Percentiles rank a stretch among this genome's conserved stretches.
These are phyloP conservation scores for Omphalea diandra DNA, from an alignment of 441 rosid genomes.

Conservation along the genomic window DNA sequence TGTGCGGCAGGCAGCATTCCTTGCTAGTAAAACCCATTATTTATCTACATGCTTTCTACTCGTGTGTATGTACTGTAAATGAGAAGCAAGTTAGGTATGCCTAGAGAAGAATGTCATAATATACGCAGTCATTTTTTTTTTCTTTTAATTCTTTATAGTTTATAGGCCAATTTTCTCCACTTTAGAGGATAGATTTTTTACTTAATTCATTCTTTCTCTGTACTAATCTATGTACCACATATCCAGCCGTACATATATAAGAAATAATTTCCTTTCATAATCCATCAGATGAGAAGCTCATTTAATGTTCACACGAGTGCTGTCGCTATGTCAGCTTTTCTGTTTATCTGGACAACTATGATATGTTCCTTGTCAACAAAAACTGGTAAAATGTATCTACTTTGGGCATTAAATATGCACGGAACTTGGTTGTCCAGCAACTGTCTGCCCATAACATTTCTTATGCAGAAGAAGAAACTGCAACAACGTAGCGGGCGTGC, in stretches of 20 bases:
- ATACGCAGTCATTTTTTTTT: constrained; percentile 25
- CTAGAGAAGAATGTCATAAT: constrained; percentile 10
- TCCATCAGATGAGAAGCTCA: not conserved
- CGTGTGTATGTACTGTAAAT: constrained; percentile 26
- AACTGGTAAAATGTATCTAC: not conserved
- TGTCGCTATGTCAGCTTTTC: not conserved
- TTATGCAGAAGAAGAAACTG: too few relatives aligned
- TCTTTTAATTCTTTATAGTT: constrained; percentile 32
- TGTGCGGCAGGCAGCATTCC: constrained; percentile 1
- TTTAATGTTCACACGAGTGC: not conserved
- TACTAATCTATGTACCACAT: constrained; percentile 13
- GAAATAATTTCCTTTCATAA: not conserved
- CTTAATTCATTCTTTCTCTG: constrained; percentile 25
- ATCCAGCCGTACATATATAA: constrained; percentile 17
- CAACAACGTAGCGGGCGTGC: too few relatives aligned
- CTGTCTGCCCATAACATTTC: too few relatives aligned
- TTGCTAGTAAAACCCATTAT: constrained; percentile 1
- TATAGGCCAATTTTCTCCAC: constrained; percentile 4
- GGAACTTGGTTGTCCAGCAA: too few relatives aligned
- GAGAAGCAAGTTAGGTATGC: constrained; percentile 20
- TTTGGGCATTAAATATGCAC: not conserved
- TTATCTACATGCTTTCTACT: not conserved
- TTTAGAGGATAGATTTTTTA: constrained; percentile 4
- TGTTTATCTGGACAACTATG: not conserved
- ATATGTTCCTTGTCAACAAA: not conserved